Conservation (phyloP, 164 flowering plant species). For the Saururus chinensis region DNA sequence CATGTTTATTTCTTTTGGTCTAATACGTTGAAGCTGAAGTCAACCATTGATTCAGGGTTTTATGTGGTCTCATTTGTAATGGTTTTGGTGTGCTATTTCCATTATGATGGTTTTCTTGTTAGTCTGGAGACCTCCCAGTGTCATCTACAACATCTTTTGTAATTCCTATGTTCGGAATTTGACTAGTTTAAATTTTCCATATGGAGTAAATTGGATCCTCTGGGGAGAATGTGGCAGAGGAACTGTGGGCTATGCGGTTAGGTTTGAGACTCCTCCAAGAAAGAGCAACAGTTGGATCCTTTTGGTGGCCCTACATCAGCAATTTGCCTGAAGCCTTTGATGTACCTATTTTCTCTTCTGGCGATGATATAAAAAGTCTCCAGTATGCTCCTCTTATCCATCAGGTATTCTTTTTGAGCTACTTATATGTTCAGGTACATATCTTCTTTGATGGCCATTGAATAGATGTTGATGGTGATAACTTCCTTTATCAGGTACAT, state of each 20-base stretch:
- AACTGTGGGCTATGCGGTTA: conserved; percentile 92
- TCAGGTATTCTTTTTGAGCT: conserved; percentile 43
- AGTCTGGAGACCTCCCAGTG: conserved; percentile 1
- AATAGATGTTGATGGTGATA: not conserved
- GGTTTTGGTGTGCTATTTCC: not conserved
- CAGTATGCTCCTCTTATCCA: conserved; percentile 90
- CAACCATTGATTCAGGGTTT: no score
- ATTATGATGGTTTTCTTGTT: not conserved
- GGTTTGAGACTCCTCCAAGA: conserved; percentile 88
- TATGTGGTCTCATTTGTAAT: no score
- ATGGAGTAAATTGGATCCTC: conserved; percentile 51
- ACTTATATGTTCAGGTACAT: not conserved
- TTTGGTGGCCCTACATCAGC: conserved; percentile 99
- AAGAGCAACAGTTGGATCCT: conserved; percentile 72
- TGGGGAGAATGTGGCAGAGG: conserved; percentile 91
- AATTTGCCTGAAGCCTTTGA: conserved; percentile 85
- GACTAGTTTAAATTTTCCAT: conserved; percentile 49
- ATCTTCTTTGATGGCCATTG: not conserved
- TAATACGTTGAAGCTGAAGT: no score
- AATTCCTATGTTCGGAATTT: conserved; percentile 34
- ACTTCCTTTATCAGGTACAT: conserved; percentile 47
- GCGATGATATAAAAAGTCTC: conserved; percentile 83
- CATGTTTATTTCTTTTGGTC: no score
- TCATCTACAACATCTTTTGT: conserved; percentile 18
- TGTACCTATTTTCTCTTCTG: conserved; percentile 84